phyloP scores from a whole-genome alignment of 2,329 filamentous ascomycete species.

The Pseudocercospora eumusae region DNA sequence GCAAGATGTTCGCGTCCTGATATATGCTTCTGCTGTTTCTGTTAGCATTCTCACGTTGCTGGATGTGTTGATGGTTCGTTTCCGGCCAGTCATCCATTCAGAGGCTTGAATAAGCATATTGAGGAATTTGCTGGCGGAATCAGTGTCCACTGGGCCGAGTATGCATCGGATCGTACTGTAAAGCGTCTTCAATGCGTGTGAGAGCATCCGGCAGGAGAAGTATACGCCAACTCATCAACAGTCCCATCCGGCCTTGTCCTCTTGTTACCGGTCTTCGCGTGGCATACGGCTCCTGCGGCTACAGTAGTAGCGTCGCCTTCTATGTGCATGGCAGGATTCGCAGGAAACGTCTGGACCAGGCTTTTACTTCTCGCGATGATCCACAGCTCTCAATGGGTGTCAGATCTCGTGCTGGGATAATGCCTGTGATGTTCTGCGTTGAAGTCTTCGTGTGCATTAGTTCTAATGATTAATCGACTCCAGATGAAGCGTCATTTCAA shows the following conservation, averaged over 20 bases:
- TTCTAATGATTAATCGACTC: neutral
- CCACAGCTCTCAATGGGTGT: neutral
- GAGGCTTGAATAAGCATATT: too few species aligned
- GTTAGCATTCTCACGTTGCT: neutral
- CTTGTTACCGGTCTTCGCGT: slow-evolving; percentile 5
- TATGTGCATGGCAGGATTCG: neutral
- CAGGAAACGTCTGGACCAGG: neutral
- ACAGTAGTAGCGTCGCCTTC: neutral
- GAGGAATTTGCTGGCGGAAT: too few species aligned
- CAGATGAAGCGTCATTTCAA: neutral
- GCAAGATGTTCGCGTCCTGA: too few species aligned
- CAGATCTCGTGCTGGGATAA: neutral
- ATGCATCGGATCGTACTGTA: too few species aligned
- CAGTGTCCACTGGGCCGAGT: too few species aligned
- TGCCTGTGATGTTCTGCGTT: slow-evolving; percentile 1
- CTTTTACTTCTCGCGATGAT: neutral
- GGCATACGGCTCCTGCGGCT: slow-evolving; percentile 4
- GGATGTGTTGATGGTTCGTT: too few species aligned
- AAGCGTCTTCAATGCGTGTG: neutral
- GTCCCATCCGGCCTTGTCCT: neutral
- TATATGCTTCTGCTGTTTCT: neutral
- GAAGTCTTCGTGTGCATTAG: too few species aligned
- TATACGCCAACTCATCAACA: slow-evolving; percentile 1
- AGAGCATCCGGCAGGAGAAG: neutral
- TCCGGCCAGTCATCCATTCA: too few species aligned